Conservation (phyloP, 1,284 basidiomycete genomes). For the Cryptococcus maquisensis region DNA sequence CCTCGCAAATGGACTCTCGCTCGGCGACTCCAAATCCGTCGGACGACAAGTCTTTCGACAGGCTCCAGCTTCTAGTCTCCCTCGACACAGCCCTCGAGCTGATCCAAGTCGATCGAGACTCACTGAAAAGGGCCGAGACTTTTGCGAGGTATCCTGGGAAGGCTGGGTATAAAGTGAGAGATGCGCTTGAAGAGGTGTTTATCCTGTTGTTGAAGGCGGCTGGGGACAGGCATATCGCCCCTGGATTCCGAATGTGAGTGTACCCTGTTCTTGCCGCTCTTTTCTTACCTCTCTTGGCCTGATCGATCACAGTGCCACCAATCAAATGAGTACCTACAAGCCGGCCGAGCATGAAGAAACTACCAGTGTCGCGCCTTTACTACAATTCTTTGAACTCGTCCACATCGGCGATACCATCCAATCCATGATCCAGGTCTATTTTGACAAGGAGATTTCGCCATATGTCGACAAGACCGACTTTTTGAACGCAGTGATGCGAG, state of each 20-base stretch:
- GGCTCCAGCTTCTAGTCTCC: conserved; percentile 81
- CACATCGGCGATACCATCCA: conserved; percentile 97
- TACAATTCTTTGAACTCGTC: conserved; percentile 97
- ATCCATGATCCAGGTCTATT: conserved; percentile 96
- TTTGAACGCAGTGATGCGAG: conserved; percentile 83
- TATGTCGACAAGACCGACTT: conserved; percentile 92
- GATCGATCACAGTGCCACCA: conserved; percentile 69
- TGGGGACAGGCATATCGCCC: conserved; percentile 71
- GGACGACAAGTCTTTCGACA: conserved; percentile 51
- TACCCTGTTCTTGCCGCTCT: not conserved
- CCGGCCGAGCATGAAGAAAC: conserved; percentile 76
- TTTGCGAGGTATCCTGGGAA: conserved; percentile 80
- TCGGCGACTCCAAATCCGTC: conserved; percentile 12
- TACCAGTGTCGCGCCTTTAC: conserved; percentile 76
- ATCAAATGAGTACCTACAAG: conserved; percentile 80
- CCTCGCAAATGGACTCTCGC: not conserved
- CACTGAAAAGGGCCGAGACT: conserved; percentile 84
- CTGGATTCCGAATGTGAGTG: conserved; percentile 75
- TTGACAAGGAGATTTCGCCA: conserved; percentile 85
- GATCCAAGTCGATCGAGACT: conserved; percentile 86
- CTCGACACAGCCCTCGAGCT: conserved; percentile 86
- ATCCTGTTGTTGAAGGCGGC: conserved; percentile 75
- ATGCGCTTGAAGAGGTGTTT: conserved; percentile 89
- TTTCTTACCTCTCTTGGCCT: not conserved
- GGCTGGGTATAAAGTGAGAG: conserved; percentile 72